phyloP scores from a whole-genome alignment of 139 green algal species.

The Edaphochlamys debaryana region DNA sequence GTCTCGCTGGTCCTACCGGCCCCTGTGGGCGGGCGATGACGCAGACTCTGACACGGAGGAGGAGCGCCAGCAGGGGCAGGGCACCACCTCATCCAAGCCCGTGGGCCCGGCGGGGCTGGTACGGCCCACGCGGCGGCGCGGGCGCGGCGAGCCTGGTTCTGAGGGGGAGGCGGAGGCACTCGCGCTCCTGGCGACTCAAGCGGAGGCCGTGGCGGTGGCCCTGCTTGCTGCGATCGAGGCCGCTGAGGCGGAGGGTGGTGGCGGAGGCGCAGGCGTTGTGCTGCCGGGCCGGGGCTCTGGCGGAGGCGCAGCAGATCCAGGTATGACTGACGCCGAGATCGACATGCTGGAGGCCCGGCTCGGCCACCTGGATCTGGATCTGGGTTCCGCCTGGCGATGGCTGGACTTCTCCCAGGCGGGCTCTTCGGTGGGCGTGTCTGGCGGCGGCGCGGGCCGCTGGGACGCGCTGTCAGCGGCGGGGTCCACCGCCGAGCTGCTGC shows the following conservation, averaged over 20 bases:
- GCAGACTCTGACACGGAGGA: too few relatives aligned
- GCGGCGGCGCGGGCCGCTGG: neutral
- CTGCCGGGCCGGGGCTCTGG: neutral
- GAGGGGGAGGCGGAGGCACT: too few relatives aligned
- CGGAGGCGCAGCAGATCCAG: neutral
- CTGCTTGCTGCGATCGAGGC: too few relatives aligned
- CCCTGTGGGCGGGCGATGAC: too few relatives aligned
- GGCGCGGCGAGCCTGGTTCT: too few relatives aligned
- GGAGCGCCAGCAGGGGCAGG: too few relatives aligned
- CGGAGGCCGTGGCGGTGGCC: neutral
- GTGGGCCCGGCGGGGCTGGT: too few relatives aligned
- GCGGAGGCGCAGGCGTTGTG: neutral
- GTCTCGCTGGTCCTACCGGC: too few relatives aligned
- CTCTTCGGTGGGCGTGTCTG: neutral
- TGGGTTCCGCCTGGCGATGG: neutral
- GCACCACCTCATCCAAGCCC: too few relatives aligned
- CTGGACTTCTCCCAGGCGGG: too few relatives aligned
- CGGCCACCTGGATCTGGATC: neutral
- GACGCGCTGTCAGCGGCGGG: neutral
- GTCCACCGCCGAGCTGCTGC: neutral
- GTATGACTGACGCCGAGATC: neutral
- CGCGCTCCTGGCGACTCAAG: too few relatives aligned
- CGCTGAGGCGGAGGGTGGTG: neutral
- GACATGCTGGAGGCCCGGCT: neutral
- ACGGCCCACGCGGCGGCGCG: too few relatives aligned